phyloP scores from a whole-genome alignment of 345 rosid genomes.

The Boechera retrofracta region DNA sequence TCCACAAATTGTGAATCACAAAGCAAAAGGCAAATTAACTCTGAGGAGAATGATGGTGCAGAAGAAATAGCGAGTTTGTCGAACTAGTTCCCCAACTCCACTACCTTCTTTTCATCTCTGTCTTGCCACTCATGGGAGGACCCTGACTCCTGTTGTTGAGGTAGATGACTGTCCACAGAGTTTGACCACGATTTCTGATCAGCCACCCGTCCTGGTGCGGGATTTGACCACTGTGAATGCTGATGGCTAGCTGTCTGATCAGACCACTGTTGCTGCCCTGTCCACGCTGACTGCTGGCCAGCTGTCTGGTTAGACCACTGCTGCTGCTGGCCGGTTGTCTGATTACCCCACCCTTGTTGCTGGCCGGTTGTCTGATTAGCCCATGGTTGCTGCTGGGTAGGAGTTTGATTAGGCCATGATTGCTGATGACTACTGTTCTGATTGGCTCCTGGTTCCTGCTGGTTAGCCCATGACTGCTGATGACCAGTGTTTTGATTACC shows the following conservation, averaged over 20 bases:
- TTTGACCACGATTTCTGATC: constrained; percentile 36
- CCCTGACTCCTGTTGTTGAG: constrained; percentile 40
- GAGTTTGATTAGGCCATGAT: constrained; percentile 5
- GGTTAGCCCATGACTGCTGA: constrained; percentile 31
- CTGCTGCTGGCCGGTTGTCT: neutral
- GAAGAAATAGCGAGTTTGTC: neutral
- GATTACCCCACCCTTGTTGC: constrained; percentile 33
- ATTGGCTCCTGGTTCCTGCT: constrained; percentile 21
- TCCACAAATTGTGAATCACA: constrained; percentile 32
- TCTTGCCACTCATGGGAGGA: constrained; percentile 32
- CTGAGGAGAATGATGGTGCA: constrained; percentile 19
- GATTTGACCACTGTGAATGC: constrained; percentile 39
- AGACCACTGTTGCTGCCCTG: constrained; percentile 36
- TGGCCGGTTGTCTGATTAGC: constrained; percentile 28
- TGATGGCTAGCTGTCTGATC: constrained; percentile 42
- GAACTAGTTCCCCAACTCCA: constrained; percentile 39
- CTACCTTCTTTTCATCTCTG: constrained; percentile 38
- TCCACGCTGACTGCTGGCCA: no score
- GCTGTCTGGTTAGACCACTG: no score
- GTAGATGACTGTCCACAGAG: constrained; percentile 36
- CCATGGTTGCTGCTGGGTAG: constrained; percentile 21
- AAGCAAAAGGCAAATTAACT: constrained; percentile 23
- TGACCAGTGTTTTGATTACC: neutral
- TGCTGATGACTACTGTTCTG: constrained; percentile 34
- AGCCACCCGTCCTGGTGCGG: constrained; percentile 17